Evolutionary conservation across 306 rosid species (phyloP).

Genomic region (Castanospermum australe): DNA sequence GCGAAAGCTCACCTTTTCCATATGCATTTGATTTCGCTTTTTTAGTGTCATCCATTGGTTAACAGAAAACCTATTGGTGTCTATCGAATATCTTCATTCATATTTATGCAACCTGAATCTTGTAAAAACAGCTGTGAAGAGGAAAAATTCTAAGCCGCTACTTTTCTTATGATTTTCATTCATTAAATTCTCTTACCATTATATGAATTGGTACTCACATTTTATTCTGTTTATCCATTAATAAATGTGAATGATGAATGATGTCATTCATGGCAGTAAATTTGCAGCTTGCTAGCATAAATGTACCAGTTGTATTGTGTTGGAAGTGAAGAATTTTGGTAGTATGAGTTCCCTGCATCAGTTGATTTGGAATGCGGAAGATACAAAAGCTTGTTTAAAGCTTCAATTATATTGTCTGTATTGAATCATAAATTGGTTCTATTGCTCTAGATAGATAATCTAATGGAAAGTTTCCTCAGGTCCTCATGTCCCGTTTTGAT

Average conservation of each 20-base stretch:
- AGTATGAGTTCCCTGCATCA: background rate
- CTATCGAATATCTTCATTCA: background rate
- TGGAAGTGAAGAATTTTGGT: background rate
- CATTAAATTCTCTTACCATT: background rate
- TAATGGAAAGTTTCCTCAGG: too few relatives aligned
- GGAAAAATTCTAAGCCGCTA: background rate
- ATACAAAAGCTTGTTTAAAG: too few relatives aligned
- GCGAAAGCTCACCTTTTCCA: background rate
- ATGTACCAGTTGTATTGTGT: background rate
- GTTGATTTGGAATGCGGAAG: too few relatives aligned
- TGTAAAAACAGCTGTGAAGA: background rate
- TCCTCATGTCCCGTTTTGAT: too few relatives aligned
- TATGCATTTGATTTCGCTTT: background rate
- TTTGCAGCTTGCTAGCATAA: background rate
- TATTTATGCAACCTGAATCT: background rate
- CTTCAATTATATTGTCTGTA: too few relatives aligned
- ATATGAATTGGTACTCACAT: background rate
- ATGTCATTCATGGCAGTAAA: background rate
- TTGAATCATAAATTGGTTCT: too few relatives aligned
- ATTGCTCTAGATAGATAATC: too few relatives aligned
- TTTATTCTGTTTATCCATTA: too few relatives aligned
- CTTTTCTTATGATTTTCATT: background rate
- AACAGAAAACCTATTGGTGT: background rate
- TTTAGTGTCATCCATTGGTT: background rate
- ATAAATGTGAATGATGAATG: background rate